These are phyloP conservation scores for Eucommia ulmoides DNA, from an alignment of 257 asterid species.

Conservation along the genomic window DNA sequence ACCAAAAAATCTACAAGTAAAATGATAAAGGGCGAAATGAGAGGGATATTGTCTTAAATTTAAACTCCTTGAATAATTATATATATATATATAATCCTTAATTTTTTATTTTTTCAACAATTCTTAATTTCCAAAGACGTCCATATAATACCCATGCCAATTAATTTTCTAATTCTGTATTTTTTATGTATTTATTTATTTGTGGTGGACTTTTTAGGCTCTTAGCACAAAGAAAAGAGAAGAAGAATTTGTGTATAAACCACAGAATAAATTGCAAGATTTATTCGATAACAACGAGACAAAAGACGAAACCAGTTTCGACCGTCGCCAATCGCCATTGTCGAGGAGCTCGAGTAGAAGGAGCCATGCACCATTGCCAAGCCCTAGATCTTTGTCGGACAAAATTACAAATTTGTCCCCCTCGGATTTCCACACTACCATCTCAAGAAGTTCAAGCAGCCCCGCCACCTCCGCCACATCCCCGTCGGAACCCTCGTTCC, in stretches of 20 bases:
- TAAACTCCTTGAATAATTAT: too few species aligned
- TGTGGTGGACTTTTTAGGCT: slow-evolving; percentile 25
- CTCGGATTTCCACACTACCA: background rate
- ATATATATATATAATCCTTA: background rate
- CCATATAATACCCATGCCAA: background rate
- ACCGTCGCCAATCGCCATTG: background rate
- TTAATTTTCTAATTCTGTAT: background rate
- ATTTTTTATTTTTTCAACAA: background rate
- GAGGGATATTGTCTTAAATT: too few species aligned
- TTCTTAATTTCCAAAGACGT: background rate
- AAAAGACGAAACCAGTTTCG: background rate
- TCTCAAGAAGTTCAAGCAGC: too few species aligned
- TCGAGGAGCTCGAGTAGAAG: background rate
- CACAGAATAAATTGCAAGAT: slow-evolving; percentile 28
- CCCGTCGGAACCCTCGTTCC: slow-evolving; percentile 12
- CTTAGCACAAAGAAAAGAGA: slow-evolving; percentile 60
- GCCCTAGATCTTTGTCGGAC: background rate
- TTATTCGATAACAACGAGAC: slow-evolving; percentile 28
- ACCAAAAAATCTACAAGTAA: too few species aligned
- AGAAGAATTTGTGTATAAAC: slow-evolving; percentile 19
- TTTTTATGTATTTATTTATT: background rate
- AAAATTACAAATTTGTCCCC: background rate
- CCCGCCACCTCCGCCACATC: slow-evolving; percentile 41
- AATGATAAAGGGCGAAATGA: too few species aligned
- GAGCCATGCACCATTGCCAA: background rate